phyloP scores from a whole-genome alignment of 306 rosid genomes.

The Casuarina equisetifolia region DNA sequence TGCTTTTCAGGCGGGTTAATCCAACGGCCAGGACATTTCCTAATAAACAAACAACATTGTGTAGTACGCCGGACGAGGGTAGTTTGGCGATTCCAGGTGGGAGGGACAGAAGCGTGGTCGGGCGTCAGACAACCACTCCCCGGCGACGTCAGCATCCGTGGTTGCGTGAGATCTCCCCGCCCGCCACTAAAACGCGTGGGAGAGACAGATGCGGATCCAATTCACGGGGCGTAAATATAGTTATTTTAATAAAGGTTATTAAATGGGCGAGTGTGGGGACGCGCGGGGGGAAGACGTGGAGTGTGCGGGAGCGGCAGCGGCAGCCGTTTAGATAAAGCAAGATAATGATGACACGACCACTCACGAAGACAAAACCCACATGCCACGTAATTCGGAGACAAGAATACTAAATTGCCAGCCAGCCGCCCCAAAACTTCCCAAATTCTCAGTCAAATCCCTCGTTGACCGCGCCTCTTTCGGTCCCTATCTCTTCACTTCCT shows the following conservation, averaged over 20 bases:
- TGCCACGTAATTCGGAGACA: slow-evolving; percentile 70
- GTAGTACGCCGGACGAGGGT: background rate
- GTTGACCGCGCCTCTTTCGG: slow-evolving; percentile 44
- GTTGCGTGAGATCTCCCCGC: slow-evolving; percentile 13
- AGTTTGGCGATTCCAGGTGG: background rate
- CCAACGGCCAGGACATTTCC: background rate
- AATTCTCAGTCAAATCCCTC: slow-evolving; percentile 57
- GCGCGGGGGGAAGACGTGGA: background rate
- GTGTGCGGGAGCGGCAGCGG: background rate
- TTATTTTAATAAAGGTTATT: background rate
- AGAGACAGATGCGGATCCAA: slow-evolving; percentile 16
- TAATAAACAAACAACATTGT: too few species aligned
- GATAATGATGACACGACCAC: slow-evolving; percentile 25
- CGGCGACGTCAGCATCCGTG: background rate
- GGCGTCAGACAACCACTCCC: slow-evolving; percentile 7
- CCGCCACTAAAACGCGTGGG: slow-evolving; percentile 13
- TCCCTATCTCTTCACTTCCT: slow-evolving; percentile 7
- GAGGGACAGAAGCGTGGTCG: background rate
- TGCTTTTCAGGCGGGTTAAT: too few species aligned
- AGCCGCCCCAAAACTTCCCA: slow-evolving; percentile 37
- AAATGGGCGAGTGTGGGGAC: background rate
- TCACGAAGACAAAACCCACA: slow-evolving; percentile 42
- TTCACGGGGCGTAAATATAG: slow-evolving; percentile 22
- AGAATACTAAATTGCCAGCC: slow-evolving; percentile 33
- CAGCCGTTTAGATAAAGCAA: slow-evolving; percentile 40